These are phyloP conservation scores for Naganishia randhawae DNA, from an alignment of 768 basidiomycete species.

Conservation along the genomic window DNA sequence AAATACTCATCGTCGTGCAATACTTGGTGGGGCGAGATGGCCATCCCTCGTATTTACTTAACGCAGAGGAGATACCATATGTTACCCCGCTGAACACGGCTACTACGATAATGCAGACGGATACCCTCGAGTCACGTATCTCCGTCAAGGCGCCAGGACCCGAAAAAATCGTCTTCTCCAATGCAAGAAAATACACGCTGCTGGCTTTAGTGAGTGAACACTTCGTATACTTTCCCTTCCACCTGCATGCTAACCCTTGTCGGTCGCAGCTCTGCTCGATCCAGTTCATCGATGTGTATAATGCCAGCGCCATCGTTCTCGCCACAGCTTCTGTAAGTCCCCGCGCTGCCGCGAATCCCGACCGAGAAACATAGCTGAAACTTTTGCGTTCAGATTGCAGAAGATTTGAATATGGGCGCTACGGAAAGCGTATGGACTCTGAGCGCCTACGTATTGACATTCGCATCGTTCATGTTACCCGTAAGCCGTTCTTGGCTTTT, in stretches of 20 bases:
- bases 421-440: conserved; percentile 28
- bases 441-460: conserved; percentile 25
- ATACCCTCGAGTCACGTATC: not conserved
- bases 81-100: not conserved
- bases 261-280: conserved; percentile 18
- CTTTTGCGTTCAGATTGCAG: not conserved
- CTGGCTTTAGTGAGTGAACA: not conserved
- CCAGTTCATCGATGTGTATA: conserved; percentile 60
- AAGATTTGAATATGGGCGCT: conserved; percentile 23
- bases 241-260: not conserved
- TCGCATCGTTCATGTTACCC: conserved; percentile 29
- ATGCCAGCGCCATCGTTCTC: conserved; percentile 50
- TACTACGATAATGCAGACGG: not conserved
- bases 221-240: not conserved
- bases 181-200: conserved; percentile 4
- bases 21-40: not conserved
- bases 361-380: not conserved
- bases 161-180: conserved; percentile 10
- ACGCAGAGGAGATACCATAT: not conserved
- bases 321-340: conserved; percentile 19
- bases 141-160: not conserved
- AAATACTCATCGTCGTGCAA: not conserved
- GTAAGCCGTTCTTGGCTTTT: not conserved
- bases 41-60: not conserved
- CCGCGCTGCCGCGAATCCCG: not conserved